Percentiles rank a stretch among this genome's conserved stretches.
Conservation (phyloP, 163 green algal species). For the Prototheca cutis region DNA sequence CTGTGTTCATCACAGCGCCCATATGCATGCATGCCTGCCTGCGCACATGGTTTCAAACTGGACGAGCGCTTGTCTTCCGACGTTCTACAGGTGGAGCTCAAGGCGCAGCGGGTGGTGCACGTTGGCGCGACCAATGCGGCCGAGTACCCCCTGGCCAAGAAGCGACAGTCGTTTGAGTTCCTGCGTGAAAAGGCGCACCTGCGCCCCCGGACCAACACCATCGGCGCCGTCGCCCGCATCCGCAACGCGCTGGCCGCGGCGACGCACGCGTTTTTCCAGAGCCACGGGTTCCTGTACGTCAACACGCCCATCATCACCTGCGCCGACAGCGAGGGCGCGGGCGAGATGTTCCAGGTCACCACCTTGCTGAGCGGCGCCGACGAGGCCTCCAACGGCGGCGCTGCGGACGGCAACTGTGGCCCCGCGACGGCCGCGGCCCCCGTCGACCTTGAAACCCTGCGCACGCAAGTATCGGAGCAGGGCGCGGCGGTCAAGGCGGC, state of each 20-base stretch:
- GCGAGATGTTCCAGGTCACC: constrained; percentile 99
- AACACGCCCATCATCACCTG: constrained; percentile 96
- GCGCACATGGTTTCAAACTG: too few species aligned
- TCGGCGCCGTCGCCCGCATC: constrained; percentile 86
- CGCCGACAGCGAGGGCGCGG: constrained; percentile 92
- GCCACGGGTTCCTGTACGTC: constrained; percentile 88
- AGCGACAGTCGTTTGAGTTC: constrained; percentile 88
- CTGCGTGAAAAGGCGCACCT: constrained; percentile 90
- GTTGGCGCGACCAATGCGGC: constrained; percentile 68
- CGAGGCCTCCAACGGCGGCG: too few species aligned
- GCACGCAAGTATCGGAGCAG: constrained; percentile 42
- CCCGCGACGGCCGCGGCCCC: constrained; percentile 1
- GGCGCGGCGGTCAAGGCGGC: constrained; percentile 54
- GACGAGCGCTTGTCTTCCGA: too few species aligned
- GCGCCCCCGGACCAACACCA: constrained; percentile 79
- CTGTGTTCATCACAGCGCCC: too few species aligned
- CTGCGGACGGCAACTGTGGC: too few species aligned
- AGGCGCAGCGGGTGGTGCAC: constrained; percentile 46
- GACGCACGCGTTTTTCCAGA: constrained; percentile 88
- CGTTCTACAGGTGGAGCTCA: constrained; percentile 81
- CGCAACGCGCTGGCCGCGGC: constrained; percentile 87
- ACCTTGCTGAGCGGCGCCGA: constrained; percentile 54
- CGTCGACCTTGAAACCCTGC: constrained; percentile 37
- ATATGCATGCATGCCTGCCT: too few species aligned
- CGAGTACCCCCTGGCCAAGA: constrained; percentile 95